These are phyloP conservation scores for Ascomycota sp. DNA, from an alignment of 2,329 filamentous ascomycete genomes.

Conservation along the genomic window DNA sequence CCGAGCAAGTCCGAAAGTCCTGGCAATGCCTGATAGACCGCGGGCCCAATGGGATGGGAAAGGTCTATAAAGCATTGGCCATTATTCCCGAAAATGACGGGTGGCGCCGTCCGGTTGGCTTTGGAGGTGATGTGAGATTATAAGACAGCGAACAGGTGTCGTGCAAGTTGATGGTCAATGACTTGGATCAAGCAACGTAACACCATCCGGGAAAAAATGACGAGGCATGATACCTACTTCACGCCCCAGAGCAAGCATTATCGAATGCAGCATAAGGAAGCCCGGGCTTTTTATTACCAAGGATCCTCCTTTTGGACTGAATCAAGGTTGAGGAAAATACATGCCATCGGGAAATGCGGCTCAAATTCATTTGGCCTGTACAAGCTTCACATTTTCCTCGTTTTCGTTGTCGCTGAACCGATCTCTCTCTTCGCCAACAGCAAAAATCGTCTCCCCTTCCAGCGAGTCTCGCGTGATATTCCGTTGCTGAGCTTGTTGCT, in stretches of 20 bases:
- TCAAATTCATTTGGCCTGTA: slow-evolving; percentile 19
- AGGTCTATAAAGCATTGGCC: slow-evolving; percentile 80
- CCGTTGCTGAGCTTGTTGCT: slow-evolving; percentile 6
- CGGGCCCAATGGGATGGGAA: slow-evolving; percentile 75
- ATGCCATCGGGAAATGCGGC: neutral
- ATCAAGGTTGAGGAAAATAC: neutral
- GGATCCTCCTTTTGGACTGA: neutral
- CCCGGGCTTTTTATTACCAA: too few relatives aligned
- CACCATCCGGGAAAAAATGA: too few relatives aligned
- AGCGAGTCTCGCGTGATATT: slow-evolving; percentile 31
- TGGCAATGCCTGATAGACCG: slow-evolving; percentile 74
- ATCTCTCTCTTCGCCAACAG: slow-evolving; percentile 68
- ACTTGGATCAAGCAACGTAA: neutral
- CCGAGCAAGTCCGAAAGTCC: slow-evolving; percentile 44
- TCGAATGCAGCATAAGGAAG: too few relatives aligned
- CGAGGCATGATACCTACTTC: too few relatives aligned
- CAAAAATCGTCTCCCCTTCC: slow-evolving; percentile 90
- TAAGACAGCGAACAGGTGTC: neutral
- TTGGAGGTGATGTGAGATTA: slow-evolving; percentile 48
- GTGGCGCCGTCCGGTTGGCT: slow-evolving; percentile 64
- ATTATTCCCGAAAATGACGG: slow-evolving; percentile 68
- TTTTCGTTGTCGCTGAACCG: slow-evolving; percentile 60
- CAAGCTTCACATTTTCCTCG: slow-evolving; percentile 23
- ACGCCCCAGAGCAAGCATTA: too few relatives aligned
- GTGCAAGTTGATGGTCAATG: neutral